Evolutionary conservation across 2,329 filamentous ascomycete genomes (phyloP).

Genomic region (Alternaria incomplexa): DNA sequence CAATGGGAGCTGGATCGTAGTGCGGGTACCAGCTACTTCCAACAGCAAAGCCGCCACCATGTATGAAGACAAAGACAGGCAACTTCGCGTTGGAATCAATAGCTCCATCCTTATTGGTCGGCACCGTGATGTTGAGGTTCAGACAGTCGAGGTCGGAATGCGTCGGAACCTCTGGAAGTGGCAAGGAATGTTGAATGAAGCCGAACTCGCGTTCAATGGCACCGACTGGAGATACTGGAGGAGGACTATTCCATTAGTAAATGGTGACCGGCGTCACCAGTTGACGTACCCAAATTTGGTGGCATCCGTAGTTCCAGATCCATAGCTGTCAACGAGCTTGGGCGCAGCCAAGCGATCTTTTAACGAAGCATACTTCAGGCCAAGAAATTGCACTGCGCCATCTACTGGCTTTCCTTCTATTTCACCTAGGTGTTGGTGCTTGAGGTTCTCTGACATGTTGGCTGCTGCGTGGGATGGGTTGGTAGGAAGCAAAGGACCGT

Average conservation of each 20-base stretch:
- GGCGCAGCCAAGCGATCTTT: slow-evolving; percentile 46
- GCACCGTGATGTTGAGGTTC: slow-evolving; percentile 60
- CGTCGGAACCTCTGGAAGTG: slow-evolving; percentile 42
- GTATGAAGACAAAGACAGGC: slow-evolving; percentile 61
- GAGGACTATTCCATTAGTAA: slow-evolving; percentile 19
- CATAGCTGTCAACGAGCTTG: slow-evolving; percentile 36
- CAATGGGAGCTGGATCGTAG: slow-evolving; percentile 55
- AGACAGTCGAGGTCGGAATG: slow-evolving; percentile 59
- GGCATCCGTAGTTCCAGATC: slow-evolving; percentile 34
- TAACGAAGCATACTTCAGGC: slow-evolving; percentile 49
- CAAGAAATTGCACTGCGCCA: slow-evolving; percentile 44
- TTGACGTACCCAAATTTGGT: slow-evolving; percentile 44
- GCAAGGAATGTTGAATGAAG: slow-evolving; percentile 57
- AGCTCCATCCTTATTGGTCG: slow-evolving; percentile 31
- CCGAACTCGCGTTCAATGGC: slow-evolving; percentile 56
- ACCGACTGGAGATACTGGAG: slow-evolving; percentile 48
- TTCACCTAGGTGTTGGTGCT: slow-evolving; percentile 30
- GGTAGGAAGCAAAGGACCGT: not conserved
- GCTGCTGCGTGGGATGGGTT: not conserved
- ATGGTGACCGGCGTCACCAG: too few relatives aligned
- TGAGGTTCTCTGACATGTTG: slow-evolving; percentile 27
- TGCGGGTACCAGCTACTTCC: slow-evolving; percentile 62
- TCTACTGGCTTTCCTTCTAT: slow-evolving; percentile 32
- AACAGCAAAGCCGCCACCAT: slow-evolving; percentile 59
- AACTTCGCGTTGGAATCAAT: slow-evolving; percentile 43